Conservation (phyloP, 306 rosid species). For the Cucurbita moschata region DNA sequence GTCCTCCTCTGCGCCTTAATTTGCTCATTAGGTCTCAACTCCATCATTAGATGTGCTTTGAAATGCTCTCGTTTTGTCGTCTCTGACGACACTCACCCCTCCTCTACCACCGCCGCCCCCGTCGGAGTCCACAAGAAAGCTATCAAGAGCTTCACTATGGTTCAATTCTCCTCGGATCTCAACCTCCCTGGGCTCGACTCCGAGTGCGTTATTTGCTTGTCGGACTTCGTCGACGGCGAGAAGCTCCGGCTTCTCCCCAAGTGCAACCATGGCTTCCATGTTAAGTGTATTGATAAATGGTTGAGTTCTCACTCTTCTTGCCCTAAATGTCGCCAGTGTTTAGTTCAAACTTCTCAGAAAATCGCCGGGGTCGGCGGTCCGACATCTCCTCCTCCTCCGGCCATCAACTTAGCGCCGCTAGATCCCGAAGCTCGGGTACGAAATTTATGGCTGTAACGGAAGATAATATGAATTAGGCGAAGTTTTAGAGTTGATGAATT, state of each 20-base stretch:
- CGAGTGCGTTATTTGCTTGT: slow-evolving; percentile 67
- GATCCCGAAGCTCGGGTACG: slow-evolving; percentile 48
- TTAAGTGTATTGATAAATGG: slow-evolving; percentile 86
- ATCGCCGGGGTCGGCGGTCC: slow-evolving; percentile 37
- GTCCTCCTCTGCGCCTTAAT: slow-evolving; percentile 75
- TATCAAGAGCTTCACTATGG: slow-evolving; percentile 45
- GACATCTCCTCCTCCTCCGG: background rate
- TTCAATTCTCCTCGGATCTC: slow-evolving; percentile 36
- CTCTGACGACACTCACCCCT: background rate
- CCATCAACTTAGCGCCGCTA: slow-evolving; percentile 29
- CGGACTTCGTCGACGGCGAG: slow-evolving; percentile 53
- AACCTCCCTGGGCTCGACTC: slow-evolving; percentile 40
- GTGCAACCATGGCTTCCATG: slow-evolving; percentile 81
- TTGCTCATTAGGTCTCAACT: slow-evolving; percentile 71
- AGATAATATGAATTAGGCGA: background rate
- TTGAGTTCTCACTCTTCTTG: slow-evolving; percentile 74
- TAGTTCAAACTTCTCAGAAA: slow-evolving; percentile 61
- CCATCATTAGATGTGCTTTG: slow-evolving; percentile 68
- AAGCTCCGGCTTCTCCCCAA: slow-evolving; percentile 55
- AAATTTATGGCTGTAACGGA: slow-evolving; percentile 6
- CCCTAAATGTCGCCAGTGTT: slow-evolving; percentile 81
- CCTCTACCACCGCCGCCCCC: slow-evolving; percentile 15
- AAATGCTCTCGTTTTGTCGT: slow-evolving; percentile 42
- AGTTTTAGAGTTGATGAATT: background rate
- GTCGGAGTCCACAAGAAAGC: slow-evolving; percentile 69